Evolutionary conservation across 2,329 filamentous ascomycete genomes (phyloP), one percentile per base, ranked within the genome.

Genomic region (Pseudocercospora fijiensis): DNA sequence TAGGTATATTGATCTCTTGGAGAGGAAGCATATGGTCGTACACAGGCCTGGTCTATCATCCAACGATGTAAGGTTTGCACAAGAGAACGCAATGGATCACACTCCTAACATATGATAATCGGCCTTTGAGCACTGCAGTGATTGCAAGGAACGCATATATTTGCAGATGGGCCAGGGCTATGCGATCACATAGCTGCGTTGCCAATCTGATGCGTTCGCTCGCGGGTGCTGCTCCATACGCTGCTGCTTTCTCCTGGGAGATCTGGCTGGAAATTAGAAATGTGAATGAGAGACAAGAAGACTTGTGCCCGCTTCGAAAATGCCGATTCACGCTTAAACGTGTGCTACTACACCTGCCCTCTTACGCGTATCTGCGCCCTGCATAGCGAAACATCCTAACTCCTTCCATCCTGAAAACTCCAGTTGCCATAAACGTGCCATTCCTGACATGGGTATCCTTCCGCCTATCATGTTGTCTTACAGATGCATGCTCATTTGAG

Each of bases 401-500:
- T 60, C 57, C 57, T 26, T 26, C 20, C 57, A 60, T 41, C 57
- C 27, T 52, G 24, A 49, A 22, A 58, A 56, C 53, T 56, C 53
- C 53, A 26, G n/a, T 56, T 37, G 53, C 53, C 53, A 28, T 56
- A 56, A 56, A 56, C 53, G 53, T 56, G 56, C n/a, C 56, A 37
- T 60, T 30, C 57, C 27, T 60, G 43, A 51, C 57, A 24, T 51
- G 57, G 57, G 57, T 60, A 60, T 60, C 43, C 47, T 51, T 49
- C 53, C 53, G 16, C 28, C 53, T 56, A 33, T n/a, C 53, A 56
- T 56, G 53, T 56, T 56, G 53, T 37, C 27, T 26, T 13, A 33
- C 28, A 30, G 27, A 26, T 56, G 53, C 27, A 56, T 37, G 53
- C 53, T 55, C 62, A 20, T 22, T 59, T 76, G 79, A 64, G 67